These are phyloP conservation scores for Astragalus glycyphyllos DNA, from an alignment of 306 rosid species.

Conservation along the genomic window DNA sequence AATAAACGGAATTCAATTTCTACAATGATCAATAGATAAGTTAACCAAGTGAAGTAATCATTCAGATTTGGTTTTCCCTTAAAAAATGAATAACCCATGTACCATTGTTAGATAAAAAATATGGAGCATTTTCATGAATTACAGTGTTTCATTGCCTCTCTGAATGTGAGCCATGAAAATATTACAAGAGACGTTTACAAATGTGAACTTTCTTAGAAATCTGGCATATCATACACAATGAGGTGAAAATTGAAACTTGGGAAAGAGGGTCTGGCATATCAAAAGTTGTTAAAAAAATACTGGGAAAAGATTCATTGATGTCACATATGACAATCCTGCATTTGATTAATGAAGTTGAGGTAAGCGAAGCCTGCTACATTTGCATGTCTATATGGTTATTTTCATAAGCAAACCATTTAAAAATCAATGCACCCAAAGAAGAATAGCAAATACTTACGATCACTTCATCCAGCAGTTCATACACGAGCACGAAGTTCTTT, in stretches of 20 bases:
- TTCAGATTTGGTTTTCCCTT: slow-evolving; percentile 25
- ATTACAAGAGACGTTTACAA: slow-evolving; percentile 11
- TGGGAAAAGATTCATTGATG: too few species aligned
- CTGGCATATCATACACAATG: slow-evolving; percentile 8
- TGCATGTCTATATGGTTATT: background rate
- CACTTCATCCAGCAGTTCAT: slow-evolving; percentile 92
- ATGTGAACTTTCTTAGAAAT: slow-evolving; percentile 1
- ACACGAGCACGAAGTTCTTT: slow-evolving; percentile 92
- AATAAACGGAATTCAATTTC: slow-evolving; percentile 2
- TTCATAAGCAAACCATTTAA: slow-evolving; percentile 13
- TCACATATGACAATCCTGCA: too few species aligned
- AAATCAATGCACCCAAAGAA: slow-evolving; percentile 21
- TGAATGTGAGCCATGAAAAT: slow-evolving; percentile 1
- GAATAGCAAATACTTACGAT: slow-evolving; percentile 61
- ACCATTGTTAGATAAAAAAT: slow-evolving; percentile 21
- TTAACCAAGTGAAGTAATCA: slow-evolving; percentile 1
- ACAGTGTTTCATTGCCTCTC: slow-evolving; percentile 31
- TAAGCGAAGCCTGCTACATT: background rate
- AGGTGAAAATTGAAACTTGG: slow-evolving; percentile 2
- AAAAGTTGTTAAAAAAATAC: background rate
- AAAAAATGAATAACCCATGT: slow-evolving; percentile 7
- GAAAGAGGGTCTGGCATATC: background rate
- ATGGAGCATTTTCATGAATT: slow-evolving; percentile 17
- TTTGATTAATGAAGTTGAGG: slow-evolving; percentile 1
- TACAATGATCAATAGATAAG: slow-evolving; percentile 7